Conservation (phyloP, 2,329 filamentous ascomycete genomes). For the Venturia effusa region DNA sequence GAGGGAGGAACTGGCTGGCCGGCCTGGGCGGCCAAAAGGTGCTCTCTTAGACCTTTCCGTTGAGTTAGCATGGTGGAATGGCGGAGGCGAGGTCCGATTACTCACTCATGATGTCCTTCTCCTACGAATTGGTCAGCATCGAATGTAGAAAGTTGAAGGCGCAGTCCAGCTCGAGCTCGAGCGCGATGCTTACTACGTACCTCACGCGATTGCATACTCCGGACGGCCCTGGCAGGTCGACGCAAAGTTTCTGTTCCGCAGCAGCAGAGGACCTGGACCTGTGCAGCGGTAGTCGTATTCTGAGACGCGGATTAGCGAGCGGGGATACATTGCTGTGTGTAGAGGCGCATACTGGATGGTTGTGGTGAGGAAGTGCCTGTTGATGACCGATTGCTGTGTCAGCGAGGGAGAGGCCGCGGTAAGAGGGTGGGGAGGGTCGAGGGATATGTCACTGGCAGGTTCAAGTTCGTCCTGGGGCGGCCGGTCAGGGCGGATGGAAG, state of each 20-base stretch:
- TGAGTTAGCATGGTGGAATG: slow-evolving; percentile 9
- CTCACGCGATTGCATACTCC: slow-evolving; percentile 5
- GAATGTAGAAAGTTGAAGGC: not conserved
- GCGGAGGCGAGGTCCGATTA: not conserved
- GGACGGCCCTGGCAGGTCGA: not conserved
- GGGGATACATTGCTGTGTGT: slow-evolving; percentile 1
- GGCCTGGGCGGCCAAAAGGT: slow-evolving; percentile 46
- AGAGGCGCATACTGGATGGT: not conserved
- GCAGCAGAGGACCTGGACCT: slow-evolving; percentile 1
- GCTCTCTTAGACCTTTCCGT: slow-evolving; percentile 48
- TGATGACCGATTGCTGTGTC: not conserved
- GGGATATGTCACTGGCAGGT: too few species aligned
- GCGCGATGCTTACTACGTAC: slow-evolving; percentile 1
- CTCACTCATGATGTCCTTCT: slow-evolving; percentile 6
- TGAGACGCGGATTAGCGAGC: not conserved
- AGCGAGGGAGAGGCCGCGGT: not conserved
- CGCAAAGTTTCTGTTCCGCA: not conserved
- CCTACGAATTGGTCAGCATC: not conserved
- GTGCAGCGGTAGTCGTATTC: not conserved
- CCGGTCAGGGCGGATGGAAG: too few species aligned
- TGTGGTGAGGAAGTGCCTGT: not conserved
- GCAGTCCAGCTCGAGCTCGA: not conserved
- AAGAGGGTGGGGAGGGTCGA: too few species aligned
- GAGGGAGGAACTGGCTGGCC: slow-evolving; percentile 28
- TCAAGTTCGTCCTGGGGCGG: too few species aligned